Evolutionary conservation across 805 yeast genomes (phyloP).

Genomic region (Myxozyma monticola): DNA sequence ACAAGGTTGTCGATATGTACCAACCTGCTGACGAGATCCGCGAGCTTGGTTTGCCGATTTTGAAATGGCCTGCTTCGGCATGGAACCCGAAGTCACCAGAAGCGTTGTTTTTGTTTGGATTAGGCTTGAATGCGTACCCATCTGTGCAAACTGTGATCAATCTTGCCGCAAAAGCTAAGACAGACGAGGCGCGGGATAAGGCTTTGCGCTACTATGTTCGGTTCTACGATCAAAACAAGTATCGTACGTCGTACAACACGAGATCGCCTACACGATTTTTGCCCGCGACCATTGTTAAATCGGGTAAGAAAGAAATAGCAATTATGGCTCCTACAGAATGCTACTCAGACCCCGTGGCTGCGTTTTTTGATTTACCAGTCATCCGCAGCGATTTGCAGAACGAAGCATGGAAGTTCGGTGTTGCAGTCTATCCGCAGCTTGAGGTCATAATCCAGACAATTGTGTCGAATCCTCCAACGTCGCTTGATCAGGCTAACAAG

Average conservation of each 20-base stretch:
- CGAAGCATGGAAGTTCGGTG: constrained; percentile 39
- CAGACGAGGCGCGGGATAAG: constrained; percentile 18
- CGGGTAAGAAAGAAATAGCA: constrained; percentile 11
- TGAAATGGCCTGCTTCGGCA: constrained; percentile 32
- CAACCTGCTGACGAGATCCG: constrained; percentile 37
- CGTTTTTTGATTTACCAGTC: constrained; percentile 37
- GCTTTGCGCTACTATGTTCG: constrained; percentile 38
- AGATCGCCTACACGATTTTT: constrained; percentile 19
- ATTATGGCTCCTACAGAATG: constrained; percentile 24
- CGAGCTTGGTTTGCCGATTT: constrained; percentile 35
- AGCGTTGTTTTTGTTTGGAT: constrained; percentile 35
- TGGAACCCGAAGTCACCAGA: constrained; percentile 36
- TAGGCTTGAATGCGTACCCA: constrained; percentile 39
- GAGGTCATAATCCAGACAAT: constrained; percentile 29
- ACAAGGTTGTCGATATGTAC: constrained; percentile 35
- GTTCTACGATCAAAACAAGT: constrained; percentile 33
- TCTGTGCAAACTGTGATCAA: constrained; percentile 32
- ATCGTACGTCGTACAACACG: constrained; percentile 17
- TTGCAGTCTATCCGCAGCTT: constrained; percentile 35
- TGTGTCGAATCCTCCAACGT: constrained; percentile 31
- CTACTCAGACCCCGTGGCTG: constrained; percentile 26
- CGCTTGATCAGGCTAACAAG: constrained; percentile 30
- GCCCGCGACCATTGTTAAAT: constrained; percentile 24
- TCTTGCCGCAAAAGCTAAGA: constrained; percentile 14
- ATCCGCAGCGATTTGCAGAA: constrained; percentile 29